Conservation (phyloP, 108 stramenopile genomes). For the Discostella stelligeroides region DNA sequence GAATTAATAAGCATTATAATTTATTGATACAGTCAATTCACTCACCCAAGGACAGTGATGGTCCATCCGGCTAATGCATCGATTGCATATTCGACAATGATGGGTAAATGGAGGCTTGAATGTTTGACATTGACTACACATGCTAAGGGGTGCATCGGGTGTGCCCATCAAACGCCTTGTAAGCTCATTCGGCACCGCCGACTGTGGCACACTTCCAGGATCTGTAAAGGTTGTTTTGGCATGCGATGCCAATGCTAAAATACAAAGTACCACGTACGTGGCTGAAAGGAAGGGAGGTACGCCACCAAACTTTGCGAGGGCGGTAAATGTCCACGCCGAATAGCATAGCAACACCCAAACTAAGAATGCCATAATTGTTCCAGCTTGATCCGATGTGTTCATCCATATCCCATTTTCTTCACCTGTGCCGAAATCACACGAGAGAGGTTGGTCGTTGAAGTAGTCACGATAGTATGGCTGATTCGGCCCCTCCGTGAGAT, state of each 20-base stretch:
- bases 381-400: constrained; percentile 75
- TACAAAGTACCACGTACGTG: constrained; percentile 58
- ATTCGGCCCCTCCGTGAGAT: constrained; percentile 46
- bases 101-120: constrained; percentile 93
- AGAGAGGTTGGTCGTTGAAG: constrained; percentile 71
- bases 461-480: constrained; percentile 63
- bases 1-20: constrained; percentile 13
- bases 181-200: constrained; percentile 68
- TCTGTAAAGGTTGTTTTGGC: constrained; percentile 92
- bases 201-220: constrained; percentile 85
- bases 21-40: constrained; percentile 42
- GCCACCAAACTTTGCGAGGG: constrained; percentile 62
- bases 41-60: constrained; percentile 89
- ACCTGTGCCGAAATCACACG: constrained; percentile 66
- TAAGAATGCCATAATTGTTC: constrained; percentile 72
- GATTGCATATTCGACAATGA: constrained; percentile 95
- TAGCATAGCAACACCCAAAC: constrained; percentile 80
- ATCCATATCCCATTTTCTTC: constrained; percentile 82
- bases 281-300: constrained; percentile 51
- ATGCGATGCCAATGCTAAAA: constrained; percentile 80
- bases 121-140: constrained; percentile 89
- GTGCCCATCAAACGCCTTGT: constrained; percentile 45
- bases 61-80: constrained; percentile 94
- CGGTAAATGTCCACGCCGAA: constrained; percentile 65
- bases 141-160: constrained; percentile 44